A percentile compares a stretch with the other conserved stretches of the same genome.
These are phyloP conservation scores for Aspergillus sojae DNA, from an alignment of 2,329 filamentous ascomycete genomes.

Conservation along the genomic window DNA sequence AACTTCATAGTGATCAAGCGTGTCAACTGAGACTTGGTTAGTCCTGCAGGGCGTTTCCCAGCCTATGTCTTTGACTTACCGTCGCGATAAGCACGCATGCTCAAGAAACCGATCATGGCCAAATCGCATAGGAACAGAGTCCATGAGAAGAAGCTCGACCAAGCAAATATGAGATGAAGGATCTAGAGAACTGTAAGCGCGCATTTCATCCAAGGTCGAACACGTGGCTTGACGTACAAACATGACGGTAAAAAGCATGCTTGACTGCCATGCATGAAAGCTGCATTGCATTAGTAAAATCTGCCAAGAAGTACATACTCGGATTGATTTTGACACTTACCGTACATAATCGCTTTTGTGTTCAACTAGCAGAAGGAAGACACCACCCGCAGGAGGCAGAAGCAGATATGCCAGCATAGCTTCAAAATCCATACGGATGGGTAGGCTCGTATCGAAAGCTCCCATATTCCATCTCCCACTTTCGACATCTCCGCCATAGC, in stretches of 20 bases:
- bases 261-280: constrained; percentile 96
- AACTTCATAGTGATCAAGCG: constrained; percentile 73
- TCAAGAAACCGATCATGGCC: constrained; percentile 73
- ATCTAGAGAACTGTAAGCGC: constrained; percentile 55
- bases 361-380: constrained; percentile 82
- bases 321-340: constrained; percentile 48
- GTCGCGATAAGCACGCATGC: constrained; percentile 80
- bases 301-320: background rate
- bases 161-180: constrained; percentile 82
- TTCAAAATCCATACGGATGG: constrained; percentile 84
- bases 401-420: constrained; percentile 86
- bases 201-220: background rate
- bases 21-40: constrained; percentile 55
- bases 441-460: constrained; percentile 84
- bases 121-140: constrained; percentile 77
- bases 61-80: constrained; percentile 53
- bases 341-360: constrained; percentile 96
- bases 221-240: constrained; percentile 49
- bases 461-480: constrained; percentile 68
- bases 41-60: background rate
- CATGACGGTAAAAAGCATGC: constrained; percentile 74
- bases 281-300: constrained; percentile 46
- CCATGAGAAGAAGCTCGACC: constrained; percentile 83
- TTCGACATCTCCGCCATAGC: constrained; percentile 44
- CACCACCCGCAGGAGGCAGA: constrained; percentile 81